These are phyloP conservation scores for Closterium sp. DNA, from an alignment of 139 green algal genomes.

Conservation along the genomic window DNA sequence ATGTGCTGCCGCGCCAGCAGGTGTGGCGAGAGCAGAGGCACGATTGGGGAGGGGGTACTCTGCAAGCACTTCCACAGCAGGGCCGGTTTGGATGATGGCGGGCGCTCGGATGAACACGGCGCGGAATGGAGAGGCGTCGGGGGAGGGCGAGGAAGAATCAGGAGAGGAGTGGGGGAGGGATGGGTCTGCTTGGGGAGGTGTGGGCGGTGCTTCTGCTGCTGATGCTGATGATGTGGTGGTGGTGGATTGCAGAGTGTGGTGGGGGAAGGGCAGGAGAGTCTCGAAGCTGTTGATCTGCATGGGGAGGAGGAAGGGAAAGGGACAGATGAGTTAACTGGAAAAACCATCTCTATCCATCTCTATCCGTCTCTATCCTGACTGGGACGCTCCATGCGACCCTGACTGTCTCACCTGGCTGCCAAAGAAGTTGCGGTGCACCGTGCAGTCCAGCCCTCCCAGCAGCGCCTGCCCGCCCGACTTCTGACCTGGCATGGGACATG, in stretches of 20 bases:
- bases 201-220: background rate
- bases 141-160: too few species aligned
- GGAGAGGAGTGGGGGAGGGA: too few species aligned
- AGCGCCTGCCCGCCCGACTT: conserved; percentile 93
- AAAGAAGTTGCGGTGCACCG: conserved; percentile 96
- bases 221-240: background rate
- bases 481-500: conserved; percentile 57
- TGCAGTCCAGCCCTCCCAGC: conserved; percentile 87
- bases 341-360: too few species aligned
- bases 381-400: too few species aligned
- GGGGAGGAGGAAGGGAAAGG: too few species aligned
- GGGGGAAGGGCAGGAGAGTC: conserved; percentile 61
- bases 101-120: conserved; percentile 94
- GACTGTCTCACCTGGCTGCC: conserved; percentile 69
- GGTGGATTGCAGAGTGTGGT: background rate
- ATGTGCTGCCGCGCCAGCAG: too few species aligned
- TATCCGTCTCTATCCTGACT: too few species aligned
- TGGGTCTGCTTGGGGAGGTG: background rate
- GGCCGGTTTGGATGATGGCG: conserved; percentile 74
- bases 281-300: conserved; percentile 93
- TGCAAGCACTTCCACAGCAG: conserved; percentile 78
- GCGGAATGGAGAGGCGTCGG: conserved; percentile 61
- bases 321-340: too few species aligned
- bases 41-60: conserved; percentile 9
- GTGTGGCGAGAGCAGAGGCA: too few species aligned